A percentile compares a stretch with the other conserved stretches of the same genome.
Conservation (phyloP, 164 flowering plant species). For the Santalum album region DNA sequence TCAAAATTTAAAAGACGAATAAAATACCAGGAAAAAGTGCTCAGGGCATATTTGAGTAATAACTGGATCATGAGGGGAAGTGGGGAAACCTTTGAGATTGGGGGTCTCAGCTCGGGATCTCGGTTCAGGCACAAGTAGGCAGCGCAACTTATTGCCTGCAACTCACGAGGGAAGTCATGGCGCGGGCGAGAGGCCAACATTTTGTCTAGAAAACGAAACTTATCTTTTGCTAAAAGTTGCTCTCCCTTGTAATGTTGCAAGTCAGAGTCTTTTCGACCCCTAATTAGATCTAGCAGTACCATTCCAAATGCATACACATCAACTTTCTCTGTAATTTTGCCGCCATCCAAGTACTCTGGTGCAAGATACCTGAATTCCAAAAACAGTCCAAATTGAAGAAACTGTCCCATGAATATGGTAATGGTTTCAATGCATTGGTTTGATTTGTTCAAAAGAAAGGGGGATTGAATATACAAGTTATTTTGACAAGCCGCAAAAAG, state of each 20-base stretch:
- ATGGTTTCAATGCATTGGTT: neutral
- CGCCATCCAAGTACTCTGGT: constrained; percentile 64
- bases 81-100: constrained; percentile 52
- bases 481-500: no score
- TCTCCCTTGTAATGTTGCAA: constrained; percentile 28
- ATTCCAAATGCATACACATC: constrained; percentile 87
- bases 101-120: constrained; percentile 56
- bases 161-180: constrained; percentile 32
- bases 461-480: neutral
- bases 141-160: constrained; percentile 53
- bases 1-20: neutral
- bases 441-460: neutral
- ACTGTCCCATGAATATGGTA: no score
- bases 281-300: constrained; percentile 63
- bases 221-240: constrained; percentile 13
- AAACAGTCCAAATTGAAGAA: neutral
- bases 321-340: constrained; percentile 54
- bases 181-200: constrained; percentile 22
- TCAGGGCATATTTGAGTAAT: neutral
- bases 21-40: neutral
- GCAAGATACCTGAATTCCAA: constrained; percentile 65
- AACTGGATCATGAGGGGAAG: neutral
- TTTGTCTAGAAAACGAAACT: constrained; percentile 38
- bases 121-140: constrained; percentile 42
- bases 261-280: constrained; percentile 42